Conservation (phyloP, 179 eudicot species). For the Beta macrorhiza region DNA sequence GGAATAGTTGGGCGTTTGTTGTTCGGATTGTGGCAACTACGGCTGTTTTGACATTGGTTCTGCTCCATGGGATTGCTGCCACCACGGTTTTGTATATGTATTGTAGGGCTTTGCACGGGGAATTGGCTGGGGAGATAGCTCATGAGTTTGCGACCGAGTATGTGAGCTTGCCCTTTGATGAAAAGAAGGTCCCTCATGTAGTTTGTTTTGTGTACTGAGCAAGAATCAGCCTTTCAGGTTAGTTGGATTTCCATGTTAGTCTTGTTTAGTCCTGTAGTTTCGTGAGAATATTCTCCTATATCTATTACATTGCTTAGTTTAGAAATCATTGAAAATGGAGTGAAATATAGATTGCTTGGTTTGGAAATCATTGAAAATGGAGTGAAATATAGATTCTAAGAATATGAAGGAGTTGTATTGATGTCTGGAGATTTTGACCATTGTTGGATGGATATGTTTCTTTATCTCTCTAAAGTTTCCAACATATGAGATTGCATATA, state of each 20-base stretch:
- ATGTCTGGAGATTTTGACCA: neutral
- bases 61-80: conserved; percentile 50
- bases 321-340: neutral
- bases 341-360: neutral
- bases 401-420: neutral
- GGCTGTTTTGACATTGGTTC: conserved; percentile 40
- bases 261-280: neutral
- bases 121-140: conserved; percentile 67
- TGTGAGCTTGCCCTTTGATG: conserved; percentile 70
- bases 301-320: neutral
- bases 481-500: neutral
- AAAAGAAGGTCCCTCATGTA: conserved; percentile 50
- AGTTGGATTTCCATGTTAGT: conserved; percentile 10
- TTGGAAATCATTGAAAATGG: neutral
- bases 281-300: neutral
- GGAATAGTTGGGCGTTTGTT: conserved; percentile 42
- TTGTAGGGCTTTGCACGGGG: conserved; percentile 75
- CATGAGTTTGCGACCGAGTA: conserved; percentile 71
- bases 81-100: conserved; percentile 63
- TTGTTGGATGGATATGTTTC: neutral
- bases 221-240: conserved; percentile 19
- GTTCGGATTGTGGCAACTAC: conserved; percentile 39
- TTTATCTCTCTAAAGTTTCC: too few species aligned
- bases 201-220: conserved; percentile 29
- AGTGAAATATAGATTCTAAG: neutral